Evolutionary conservation across 2,329 filamentous ascomycete genomes (phyloP), one percentile per base, ranked within the genome.

Genomic region (Ascochyta lentis): DNA sequence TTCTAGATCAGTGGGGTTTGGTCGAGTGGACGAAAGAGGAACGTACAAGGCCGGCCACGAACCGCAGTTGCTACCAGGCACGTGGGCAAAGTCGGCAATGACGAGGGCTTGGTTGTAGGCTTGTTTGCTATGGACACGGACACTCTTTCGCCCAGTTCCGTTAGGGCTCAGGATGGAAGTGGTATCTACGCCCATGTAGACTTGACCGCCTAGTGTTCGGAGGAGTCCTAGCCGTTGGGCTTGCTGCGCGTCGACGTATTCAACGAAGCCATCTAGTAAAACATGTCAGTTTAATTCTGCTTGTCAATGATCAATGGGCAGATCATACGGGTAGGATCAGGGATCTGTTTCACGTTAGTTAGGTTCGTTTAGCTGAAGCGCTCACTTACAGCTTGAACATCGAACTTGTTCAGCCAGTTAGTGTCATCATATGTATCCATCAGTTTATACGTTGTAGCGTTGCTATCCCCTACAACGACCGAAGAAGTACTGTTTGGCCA

Each of bases 21-120:
- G 27, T 23, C 3, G 15, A 15, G n/a, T 26, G 6, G n/a, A 22
- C 13, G 10, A 26, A 8, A 7, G n/a, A 7, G 19, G 4, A 22
- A 58, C 60, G 34, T 66, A 75, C 68, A 74, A 77, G 27, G 75
- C 73, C 10, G 76, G 76, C 75, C 76, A 78, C 4, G 67, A 64
- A 6, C 76, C 76, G 46, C 76, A 78, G 39, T 60, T 66, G 27
- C 60, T 73, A 10, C 72, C 73, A 2, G 76, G 75, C 10, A 77
- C 71, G 42, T 77, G 76, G 1, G 71, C 73, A 49, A 78, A 72
- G 59, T 77, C 75, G 22, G 71, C 73, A 16, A 78, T 77, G 58
- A 77, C 61, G 16, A 78, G 67, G 4, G 64, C 75, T 29, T 68
- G 68, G 27, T 67, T 76, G 62, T 76, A 78, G 0, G 71, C 63